These are phyloP conservation scores for Penicillium argentinense DNA, from an alignment of 495 filamentous ascomycete species.

Conservation along the genomic window DNA sequence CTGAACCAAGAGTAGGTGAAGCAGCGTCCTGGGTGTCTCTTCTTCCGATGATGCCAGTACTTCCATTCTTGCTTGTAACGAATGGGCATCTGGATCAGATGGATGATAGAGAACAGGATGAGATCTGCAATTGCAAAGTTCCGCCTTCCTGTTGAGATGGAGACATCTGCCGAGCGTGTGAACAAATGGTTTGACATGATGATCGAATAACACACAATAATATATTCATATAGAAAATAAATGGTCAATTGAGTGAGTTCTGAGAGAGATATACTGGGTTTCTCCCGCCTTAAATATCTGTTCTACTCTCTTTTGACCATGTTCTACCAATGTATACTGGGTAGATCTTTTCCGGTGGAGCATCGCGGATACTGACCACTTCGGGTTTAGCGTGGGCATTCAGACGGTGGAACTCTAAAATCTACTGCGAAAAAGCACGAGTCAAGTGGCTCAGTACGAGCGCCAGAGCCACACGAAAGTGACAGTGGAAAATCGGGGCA, in stretches of 20 bases:
- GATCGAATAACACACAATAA: not conserved
- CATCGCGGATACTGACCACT: conserved; percentile 34
- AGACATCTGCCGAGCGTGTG: conserved; percentile 1
- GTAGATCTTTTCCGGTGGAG: conserved; percentile 12
- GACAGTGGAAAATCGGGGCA: no score
- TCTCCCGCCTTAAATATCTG: conserved; percentile 2
- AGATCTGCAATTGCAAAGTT: conserved; percentile 32
- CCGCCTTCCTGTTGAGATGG: conserved; percentile 19
- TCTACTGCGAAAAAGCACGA: not conserved
- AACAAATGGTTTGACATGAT: not conserved
- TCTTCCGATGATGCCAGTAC: conserved; percentile 35
- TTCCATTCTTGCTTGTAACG: conserved; percentile 31
- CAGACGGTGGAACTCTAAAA: conserved; percentile 3
- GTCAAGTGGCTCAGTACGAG: not conserved
- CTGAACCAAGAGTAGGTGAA: conserved; percentile 31
- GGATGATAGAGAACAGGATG: conserved; percentile 26
- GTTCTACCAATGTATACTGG: no score
- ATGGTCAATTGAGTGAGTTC: no score
- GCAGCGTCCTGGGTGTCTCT: conserved; percentile 19
- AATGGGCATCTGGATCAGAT: conserved; percentile 20
- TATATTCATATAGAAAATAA: not conserved
- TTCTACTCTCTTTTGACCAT: not conserved
- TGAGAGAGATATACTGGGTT: no score
- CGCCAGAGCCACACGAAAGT: no score
- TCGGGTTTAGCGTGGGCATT: conserved; percentile 28